Conservation (phyloP, 768 basidiomycete genomes). For the Lanmaoa rubissima region DNA sequence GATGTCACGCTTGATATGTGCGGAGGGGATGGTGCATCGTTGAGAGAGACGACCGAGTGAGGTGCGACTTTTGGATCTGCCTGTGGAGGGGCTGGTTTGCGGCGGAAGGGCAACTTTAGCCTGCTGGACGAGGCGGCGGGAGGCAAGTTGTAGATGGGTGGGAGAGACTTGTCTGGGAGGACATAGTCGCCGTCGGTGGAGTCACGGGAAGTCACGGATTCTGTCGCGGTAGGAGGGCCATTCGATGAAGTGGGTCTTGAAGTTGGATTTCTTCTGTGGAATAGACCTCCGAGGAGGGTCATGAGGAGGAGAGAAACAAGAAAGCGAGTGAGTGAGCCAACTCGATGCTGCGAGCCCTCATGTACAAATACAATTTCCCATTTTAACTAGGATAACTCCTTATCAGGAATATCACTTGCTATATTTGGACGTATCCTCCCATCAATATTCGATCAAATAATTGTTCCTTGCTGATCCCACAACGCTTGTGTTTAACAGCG, state of each 20-base stretch:
- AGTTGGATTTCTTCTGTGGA: slow-evolving; percentile 19
- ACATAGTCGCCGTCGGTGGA: slow-evolving; percentile 36
- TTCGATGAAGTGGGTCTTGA: neutral
- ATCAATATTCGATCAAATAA: slow-evolving; percentile 9
- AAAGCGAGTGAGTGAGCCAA: neutral
- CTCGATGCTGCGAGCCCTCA: neutral
- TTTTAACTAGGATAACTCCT: slow-evolving; percentile 12
- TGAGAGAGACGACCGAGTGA: slow-evolving; percentile 15
- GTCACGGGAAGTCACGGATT: slow-evolving; percentile 18
- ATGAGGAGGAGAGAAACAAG: slow-evolving; percentile 9
- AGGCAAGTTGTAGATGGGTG: slow-evolving; percentile 24
- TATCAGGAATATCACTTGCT: neutral
- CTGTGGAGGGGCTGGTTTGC: slow-evolving; percentile 29
- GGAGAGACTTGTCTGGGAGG: slow-evolving; percentile 21
- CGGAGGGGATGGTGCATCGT: slow-evolving; percentile 30
- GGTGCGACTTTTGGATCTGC: slow-evolving; percentile 4
- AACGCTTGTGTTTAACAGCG: neutral
- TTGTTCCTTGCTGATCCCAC: slow-evolving; percentile 3
- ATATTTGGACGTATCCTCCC: neutral
- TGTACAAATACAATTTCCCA: slow-evolving; percentile 2
- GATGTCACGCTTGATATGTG: slow-evolving; percentile 40
- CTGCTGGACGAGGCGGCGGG: slow-evolving; percentile 40
- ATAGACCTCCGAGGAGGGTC: slow-evolving; percentile 31
- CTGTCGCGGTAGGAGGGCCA: slow-evolving; percentile 1
- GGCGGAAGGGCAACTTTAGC: slow-evolving; percentile 44